phyloP scores from a whole-genome alignment of 345 rosid genomes.

The Gossypium rotundifolium region DNA sequence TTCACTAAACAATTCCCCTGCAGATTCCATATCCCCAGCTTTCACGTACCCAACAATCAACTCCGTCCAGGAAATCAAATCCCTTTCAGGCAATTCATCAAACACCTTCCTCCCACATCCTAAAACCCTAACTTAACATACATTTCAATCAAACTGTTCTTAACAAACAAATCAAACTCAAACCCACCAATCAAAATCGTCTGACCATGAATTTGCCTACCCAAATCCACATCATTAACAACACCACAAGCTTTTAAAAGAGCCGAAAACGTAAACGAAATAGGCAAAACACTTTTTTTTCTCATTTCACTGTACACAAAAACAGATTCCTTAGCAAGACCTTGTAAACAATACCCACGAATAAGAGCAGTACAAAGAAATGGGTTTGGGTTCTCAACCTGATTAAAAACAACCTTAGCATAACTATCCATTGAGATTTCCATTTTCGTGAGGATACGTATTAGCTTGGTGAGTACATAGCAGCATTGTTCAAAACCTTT shows the following conservation, averaged over 20 bases:
- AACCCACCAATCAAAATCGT: conserved; percentile 60
- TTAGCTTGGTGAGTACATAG: conserved; percentile 60
- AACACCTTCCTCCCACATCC: conserved; percentile 53
- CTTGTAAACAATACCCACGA: conserved; percentile 51
- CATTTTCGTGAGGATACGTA: conserved; percentile 53
- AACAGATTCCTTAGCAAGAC: conserved; percentile 31
- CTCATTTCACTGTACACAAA: conserved; percentile 49
- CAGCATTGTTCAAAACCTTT: conserved; percentile 45
- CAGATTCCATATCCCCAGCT: conserved; percentile 51
- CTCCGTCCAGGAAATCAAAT: conserved; percentile 63
- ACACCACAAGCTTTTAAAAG: conserved; percentile 55
- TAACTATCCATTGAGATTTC: conserved; percentile 45
- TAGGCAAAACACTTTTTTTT: conserved; percentile 36
- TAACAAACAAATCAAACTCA: conserved; percentile 54
- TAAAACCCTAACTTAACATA: conserved; percentile 50
- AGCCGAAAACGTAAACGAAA: conserved; percentile 76
- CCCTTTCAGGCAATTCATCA: conserved; percentile 61
- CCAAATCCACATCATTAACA: conserved; percentile 37
- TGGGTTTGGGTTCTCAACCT: conserved; percentile 48
- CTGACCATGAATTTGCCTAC: conserved; percentile 71
- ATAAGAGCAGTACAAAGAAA: conserved; percentile 75
- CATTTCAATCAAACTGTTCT: conserved; percentile 57
- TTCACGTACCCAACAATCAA: conserved; percentile 53
- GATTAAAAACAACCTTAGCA: conserved; percentile 46
- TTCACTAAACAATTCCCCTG: conserved; percentile 37